Conservation (phyloP, 257 asterid species). For the Misopates orontium region DNA sequence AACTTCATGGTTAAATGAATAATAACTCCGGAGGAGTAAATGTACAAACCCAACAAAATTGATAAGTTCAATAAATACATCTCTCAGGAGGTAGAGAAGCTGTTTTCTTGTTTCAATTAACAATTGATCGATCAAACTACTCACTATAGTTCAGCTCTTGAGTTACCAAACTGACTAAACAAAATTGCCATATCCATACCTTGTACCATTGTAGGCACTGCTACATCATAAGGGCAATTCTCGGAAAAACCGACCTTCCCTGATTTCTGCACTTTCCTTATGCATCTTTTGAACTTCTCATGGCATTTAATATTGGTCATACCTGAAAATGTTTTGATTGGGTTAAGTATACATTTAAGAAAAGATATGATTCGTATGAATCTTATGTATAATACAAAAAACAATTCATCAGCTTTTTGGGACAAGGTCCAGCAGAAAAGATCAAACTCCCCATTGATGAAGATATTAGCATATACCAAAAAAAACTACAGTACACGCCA, state of each 20-base stretch:
- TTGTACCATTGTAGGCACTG: constrained; percentile 80
- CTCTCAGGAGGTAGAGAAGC: constrained; percentile 8
- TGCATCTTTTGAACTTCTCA: constrained; percentile 80
- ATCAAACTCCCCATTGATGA: background rate
- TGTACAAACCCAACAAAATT: too few species aligned
- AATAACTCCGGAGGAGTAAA: background rate
- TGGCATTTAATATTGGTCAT: constrained; percentile 74
- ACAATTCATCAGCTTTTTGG: background rate
- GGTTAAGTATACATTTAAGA: background rate
- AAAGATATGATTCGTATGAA: background rate
- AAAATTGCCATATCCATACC: constrained; percentile 91
- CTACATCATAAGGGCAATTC: constrained; percentile 64
- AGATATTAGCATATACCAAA: background rate
- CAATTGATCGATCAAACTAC: background rate
- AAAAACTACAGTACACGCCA: background rate
- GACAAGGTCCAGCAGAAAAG: background rate
- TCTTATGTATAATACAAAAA: background rate
- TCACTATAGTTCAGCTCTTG: constrained; percentile 56
- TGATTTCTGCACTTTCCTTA: constrained; percentile 68
- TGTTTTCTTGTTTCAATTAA: background rate
- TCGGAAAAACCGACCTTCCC: constrained; percentile 78
- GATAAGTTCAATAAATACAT: background rate
- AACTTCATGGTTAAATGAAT: background rate
- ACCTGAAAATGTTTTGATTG: constrained; percentile 43
- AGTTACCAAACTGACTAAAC: constrained; percentile 66